phyloP scores from a whole-genome alignment of 768 basidiomycete genomes.

The Naematelia aurantialba region DNA sequence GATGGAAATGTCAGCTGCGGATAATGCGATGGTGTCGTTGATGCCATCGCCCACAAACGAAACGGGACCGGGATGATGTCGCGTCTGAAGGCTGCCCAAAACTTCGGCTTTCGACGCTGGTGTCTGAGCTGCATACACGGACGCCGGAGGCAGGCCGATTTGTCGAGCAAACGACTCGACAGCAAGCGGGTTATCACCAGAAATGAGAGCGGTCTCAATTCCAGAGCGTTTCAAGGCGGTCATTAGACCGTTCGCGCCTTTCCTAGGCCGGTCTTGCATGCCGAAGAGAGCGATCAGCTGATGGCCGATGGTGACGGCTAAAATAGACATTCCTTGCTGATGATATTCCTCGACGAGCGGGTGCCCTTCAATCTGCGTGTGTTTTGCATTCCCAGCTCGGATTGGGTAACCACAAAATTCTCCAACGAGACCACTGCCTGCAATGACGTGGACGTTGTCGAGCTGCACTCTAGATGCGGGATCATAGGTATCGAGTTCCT shows the following conservation, averaged over 20 bases:
- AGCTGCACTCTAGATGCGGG: not conserved
- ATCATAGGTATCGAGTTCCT: not conserved
- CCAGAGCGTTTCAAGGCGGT: not conserved
- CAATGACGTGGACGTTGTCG: not conserved
- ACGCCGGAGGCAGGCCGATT: not conserved
- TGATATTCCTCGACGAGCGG: not conserved
- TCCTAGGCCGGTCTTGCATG: not conserved
- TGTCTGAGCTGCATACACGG: not conserved
- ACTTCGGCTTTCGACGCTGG: not conserved
- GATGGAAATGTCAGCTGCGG: not conserved
- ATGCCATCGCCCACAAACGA: slow-evolving; percentile 3
- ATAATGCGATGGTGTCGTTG: not conserved
- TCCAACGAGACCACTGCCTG: not conserved
- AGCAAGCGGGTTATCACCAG: not conserved
- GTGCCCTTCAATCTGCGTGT: not conserved
- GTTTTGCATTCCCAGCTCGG: not conserved
- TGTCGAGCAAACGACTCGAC: not conserved
- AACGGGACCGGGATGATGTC: not conserved
- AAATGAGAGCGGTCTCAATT: not conserved
- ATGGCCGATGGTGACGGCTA: not conserved
- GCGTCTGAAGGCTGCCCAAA: not conserved
- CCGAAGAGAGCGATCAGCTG: not conserved
- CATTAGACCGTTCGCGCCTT: not conserved
- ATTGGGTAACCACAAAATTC: not conserved
- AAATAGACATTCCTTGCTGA: not conserved